Percentiles rank a stretch among this genome's conserved stretches.
These are phyloP conservation scores for Wickerhamiella spandovensis DNA, from an alignment of 805 yeast genomes.

Conservation along the genomic window DNA sequence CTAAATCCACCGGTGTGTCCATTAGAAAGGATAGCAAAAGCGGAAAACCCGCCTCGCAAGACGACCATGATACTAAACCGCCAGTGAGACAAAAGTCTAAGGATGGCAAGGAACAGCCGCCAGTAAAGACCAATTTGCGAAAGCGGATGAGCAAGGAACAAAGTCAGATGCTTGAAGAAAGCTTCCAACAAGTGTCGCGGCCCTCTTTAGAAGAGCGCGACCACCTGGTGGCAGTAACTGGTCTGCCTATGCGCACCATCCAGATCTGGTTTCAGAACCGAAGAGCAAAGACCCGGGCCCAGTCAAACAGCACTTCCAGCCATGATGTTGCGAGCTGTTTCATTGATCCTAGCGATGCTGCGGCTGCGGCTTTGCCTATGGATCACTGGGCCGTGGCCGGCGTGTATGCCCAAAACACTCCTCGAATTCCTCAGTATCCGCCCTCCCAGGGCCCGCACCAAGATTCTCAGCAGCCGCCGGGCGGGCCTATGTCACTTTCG, in stretches of 20 bases:
- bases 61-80: neutral
- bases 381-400: neutral
- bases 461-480: neutral
- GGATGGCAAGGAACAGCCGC: neutral
- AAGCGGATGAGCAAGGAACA: slow-evolving; percentile 23
- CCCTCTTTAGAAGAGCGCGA: slow-evolving; percentile 64
- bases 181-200: slow-evolving; percentile 59
- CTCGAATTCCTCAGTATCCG: neutral
- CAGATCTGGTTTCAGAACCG: slow-evolving; percentile 92
- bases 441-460: neutral
- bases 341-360: neutral
- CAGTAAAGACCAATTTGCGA: slow-evolving; percentile 4
- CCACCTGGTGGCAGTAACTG: slow-evolving; percentile 53
- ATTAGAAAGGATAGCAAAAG: neutral
- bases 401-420: neutral
- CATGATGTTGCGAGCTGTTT: neutral
- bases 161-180: slow-evolving; percentile 45
- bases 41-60: neutral
- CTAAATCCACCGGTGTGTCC: neutral
- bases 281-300: slow-evolving; percentile 30
- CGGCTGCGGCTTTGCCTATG: neutral
- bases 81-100: neutral
- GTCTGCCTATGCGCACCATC: slow-evolving; percentile 73
- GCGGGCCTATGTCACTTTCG: neutral
- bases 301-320: neutral